These are phyloP conservation scores for Misopates orontium DNA, from an alignment of 257 asterid genomes.

Conservation along the genomic window DNA sequence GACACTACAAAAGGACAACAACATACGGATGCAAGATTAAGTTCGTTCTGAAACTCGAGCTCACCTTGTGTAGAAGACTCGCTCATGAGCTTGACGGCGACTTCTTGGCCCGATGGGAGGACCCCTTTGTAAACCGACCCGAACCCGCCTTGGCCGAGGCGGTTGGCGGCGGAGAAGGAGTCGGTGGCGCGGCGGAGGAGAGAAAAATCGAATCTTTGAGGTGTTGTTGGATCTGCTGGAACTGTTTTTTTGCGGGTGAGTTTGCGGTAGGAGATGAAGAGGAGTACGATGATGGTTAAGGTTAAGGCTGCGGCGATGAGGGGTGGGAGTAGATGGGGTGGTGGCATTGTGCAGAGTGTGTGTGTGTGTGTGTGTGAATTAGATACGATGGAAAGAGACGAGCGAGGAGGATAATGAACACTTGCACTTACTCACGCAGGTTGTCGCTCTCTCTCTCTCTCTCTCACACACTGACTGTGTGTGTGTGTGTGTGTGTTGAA, in stretches of 20 bases:
- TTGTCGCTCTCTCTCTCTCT: too few species aligned
- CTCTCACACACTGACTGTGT: neutral
- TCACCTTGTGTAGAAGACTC: constrained; percentile 82
- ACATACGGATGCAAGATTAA: constrained; percentile 58
- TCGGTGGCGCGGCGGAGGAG: constrained; percentile 68
- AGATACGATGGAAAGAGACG: constrained; percentile 34
- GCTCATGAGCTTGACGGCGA: constrained; percentile 86
- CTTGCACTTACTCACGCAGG: neutral
- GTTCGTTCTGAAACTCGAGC: constrained; percentile 87
- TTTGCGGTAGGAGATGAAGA: constrained; percentile 60
- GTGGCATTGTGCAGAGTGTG: constrained; percentile 34
- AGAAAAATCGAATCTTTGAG: constrained; percentile 57
- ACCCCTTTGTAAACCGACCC: constrained; percentile 86
- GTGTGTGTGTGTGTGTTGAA: constrained; percentile 6
- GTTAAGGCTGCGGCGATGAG: constrained; percentile 35
- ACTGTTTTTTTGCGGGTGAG: constrained; percentile 71
- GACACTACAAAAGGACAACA: constrained; percentile 69
- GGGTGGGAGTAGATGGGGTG: constrained; percentile 38
- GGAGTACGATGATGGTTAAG: constrained; percentile 43
- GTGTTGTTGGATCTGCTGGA: constrained; percentile 82
- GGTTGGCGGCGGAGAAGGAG: constrained; percentile 62
- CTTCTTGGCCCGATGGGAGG: constrained; percentile 74
- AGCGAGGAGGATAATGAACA: constrained; percentile 23
- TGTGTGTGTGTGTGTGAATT: neutral
- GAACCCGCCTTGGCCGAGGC: constrained; percentile 93